Conservation (phyloP, 306 rosid genomes). For the Phaseolus lunatus region DNA sequence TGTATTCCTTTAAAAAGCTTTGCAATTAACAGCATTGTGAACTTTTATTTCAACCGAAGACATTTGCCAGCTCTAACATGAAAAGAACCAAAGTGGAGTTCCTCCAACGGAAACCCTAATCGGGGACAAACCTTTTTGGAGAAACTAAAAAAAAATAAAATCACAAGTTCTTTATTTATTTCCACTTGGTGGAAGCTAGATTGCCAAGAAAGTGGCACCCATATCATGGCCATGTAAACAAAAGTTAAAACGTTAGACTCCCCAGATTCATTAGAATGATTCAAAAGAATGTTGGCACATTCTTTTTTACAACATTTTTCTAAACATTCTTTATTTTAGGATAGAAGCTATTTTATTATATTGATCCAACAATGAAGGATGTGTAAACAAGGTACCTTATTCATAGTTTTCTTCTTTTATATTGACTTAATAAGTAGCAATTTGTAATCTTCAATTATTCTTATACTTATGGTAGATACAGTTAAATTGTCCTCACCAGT, state of each 20-base stretch:
- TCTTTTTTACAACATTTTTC: background rate
- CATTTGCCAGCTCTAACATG: slow-evolving; percentile 43
- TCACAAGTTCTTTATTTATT: background rate
- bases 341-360: background rate
- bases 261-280: background rate
- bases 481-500: no score
- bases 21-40: slow-evolving; percentile 23
- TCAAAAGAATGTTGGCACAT: background rate
- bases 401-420: background rate
- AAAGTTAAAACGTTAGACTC: background rate
- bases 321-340: background rate
- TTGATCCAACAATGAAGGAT: background rate
- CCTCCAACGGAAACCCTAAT: slow-evolving; percentile 6
- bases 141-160: background rate
- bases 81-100: background rate
- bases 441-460: background rate
- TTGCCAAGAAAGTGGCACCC: background rate
- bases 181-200: background rate
- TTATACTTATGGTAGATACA: background rate
- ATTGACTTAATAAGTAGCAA: background rate
- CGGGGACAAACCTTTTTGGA: background rate
- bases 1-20: slow-evolving; percentile 30
- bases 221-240: background rate
- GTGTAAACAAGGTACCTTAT: background rate
- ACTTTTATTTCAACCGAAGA: slow-evolving; percentile 34